A percentile compares a stretch with the other conserved stretches of the same genome.
These are phyloP conservation scores for Eucalyptus urophylla DNA, from an alignment of 345 rosid species.

Conservation along the genomic window DNA sequence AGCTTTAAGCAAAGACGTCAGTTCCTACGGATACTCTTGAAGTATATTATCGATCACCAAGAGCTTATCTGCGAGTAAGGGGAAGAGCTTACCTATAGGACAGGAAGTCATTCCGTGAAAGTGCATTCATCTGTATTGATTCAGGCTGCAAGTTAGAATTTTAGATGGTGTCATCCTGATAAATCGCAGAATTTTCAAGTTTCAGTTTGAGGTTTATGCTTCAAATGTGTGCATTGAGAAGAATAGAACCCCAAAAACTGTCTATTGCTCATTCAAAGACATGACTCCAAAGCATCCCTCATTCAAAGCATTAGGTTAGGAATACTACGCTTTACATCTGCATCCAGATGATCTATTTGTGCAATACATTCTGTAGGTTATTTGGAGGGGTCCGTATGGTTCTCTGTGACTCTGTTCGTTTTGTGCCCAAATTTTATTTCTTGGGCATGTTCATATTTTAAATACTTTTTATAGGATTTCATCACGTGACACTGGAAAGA, in stretches of 20 bases:
- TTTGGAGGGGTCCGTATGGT: background rate
- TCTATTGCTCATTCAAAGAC: background rate
- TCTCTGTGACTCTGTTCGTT: background rate
- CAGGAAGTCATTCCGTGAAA: background rate
- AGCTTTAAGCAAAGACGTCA: slow-evolving; percentile 92
- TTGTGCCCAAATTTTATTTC: background rate
- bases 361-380: background rate
- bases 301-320: background rate
- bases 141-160: background rate
- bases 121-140: background rate
- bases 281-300: background rate
- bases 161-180: background rate
- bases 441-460: background rate
- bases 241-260: background rate
- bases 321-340: background rate
- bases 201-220: background rate
- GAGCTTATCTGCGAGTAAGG: slow-evolving; percentile 96
- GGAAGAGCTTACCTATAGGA: background rate
- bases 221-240: background rate
- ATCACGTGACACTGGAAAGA: slow-evolving; percentile 97
- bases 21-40: slow-evolving; percentile 82
- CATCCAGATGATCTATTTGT: background rate
- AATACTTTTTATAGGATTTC: slow-evolving; percentile 50
- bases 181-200: background rate
- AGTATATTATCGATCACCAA: slow-evolving; percentile 86